These are phyloP conservation scores for Neospermospora avenae DNA, from an alignment of 2,329 filamentous ascomycete genomes.

Conservation along the genomic window DNA sequence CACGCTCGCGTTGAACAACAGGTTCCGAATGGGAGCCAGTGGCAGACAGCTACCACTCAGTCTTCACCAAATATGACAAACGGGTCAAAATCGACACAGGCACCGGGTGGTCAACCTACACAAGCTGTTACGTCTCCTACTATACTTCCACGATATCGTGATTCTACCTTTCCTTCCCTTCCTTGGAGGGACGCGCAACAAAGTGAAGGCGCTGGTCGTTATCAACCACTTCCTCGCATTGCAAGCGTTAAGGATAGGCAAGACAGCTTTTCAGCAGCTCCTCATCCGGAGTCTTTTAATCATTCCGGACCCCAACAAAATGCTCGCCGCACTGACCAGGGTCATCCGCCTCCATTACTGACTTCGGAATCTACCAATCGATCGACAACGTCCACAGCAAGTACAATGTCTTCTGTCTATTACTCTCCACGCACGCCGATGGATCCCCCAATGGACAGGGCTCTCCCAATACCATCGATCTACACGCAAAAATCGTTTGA, in stretches of 20 bases:
- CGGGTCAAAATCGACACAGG: constrained; percentile 16
- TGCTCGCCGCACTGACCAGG: constrained; percentile 24
- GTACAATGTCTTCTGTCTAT: constrained; percentile 29
- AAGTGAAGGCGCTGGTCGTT: constrained; percentile 16
- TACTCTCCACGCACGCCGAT: constrained; percentile 33
- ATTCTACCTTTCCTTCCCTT: constrained; percentile 26
- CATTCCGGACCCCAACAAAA: constrained; percentile 25
- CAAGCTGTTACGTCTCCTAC: constrained; percentile 26
- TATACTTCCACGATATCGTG: constrained; percentile 33
- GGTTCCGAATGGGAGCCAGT: constrained; percentile 22
- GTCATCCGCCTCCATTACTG: constrained; percentile 29
- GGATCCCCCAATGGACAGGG: constrained; percentile 31
- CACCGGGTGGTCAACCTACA: constrained; percentile 3
- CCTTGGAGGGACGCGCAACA: constrained; percentile 32
- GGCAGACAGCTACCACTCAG: constrained; percentile 19
- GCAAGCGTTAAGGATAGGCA: constrained; percentile 20
- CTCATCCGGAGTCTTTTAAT: constrained; percentile 19
- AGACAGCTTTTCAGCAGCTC: constrained; percentile 16
- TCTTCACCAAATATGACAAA: constrained; percentile 14
- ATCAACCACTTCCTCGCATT: constrained; percentile 22
- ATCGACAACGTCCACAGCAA: constrained; percentile 28
- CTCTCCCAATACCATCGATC: constrained; percentile 28
- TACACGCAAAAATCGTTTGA: constrained; percentile 32
- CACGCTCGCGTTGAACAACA: constrained; percentile 26
- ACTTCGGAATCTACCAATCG: constrained; percentile 31